Evolutionary conservation across 192 early-diverging fungal genomes (phyloP), one percentile per base, ranked within the genome.

Genomic region (Backusella luteola): DNA sequence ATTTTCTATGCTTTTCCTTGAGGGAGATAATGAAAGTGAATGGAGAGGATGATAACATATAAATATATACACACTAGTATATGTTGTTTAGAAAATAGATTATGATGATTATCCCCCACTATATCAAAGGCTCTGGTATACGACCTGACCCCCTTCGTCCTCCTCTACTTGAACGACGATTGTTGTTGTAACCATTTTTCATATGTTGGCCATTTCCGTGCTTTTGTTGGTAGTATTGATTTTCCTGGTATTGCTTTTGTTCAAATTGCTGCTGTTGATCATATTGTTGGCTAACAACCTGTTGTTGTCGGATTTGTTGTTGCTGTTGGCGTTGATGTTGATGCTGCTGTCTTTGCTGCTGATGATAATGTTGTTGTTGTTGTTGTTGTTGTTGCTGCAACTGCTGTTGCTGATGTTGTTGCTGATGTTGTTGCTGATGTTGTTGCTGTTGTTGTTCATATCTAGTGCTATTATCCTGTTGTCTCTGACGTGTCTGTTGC

Each of bases 391-490:
- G 84, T 44, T 83, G 19, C 8, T 38, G 34, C 6, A 76, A 52
- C 23, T 69, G n/a, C 19, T 69, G 29, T 49, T 71, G 41, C n/a
- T 71, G 79, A 46, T 77, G 76, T 8, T 39, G 38, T 11, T 38
- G 38, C 3, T 12, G 56, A 0, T 69, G n/a, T 14, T 69, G 29
- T 49, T 71, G 41, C 34, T 71, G 79, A 3, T 69, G n/a, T 14
- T 69, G 29, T 49, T 71, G 41, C 34, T 71, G 79, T 6, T 82
- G 85, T 14, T 80, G 84, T 44, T 83, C 81, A 41, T 84, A 63
- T 23, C 81, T 80, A 14, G 83, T 79, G 14, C 73, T 75, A 23
- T 73, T 76, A 38, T 89, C 80, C 21, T 85, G 85, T 19, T 87
- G 85, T 23, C 81, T 73, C 36, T 86, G 80, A 12, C 79, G 82